Percentiles rank a stretch among this genome's conserved stretches.
phyloP scores from a whole-genome alignment of 2,329 filamentous ascomycete genomes.

The Coleophoma crateriformis region DNA sequence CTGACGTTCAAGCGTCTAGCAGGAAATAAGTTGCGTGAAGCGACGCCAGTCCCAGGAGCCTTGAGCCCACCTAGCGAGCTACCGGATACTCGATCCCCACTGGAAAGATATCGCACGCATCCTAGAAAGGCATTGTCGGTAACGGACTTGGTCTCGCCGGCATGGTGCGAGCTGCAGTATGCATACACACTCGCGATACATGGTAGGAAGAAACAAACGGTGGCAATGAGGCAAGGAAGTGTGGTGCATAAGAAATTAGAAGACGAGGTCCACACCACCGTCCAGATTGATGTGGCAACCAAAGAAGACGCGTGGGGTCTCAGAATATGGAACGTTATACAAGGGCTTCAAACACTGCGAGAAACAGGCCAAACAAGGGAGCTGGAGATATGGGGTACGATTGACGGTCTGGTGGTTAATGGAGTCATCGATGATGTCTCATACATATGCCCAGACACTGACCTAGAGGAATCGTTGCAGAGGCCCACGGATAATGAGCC shows the following conservation, averaged over 20 bases:
- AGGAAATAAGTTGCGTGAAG: slow-evolving; percentile 29
- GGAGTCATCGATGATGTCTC: slow-evolving; percentile 87
- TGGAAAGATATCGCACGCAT: slow-evolving; percentile 72
- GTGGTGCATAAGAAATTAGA: slow-evolving; percentile 79
- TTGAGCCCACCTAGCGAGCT: slow-evolving; percentile 1
- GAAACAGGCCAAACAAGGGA: slow-evolving; percentile 70
- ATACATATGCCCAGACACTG: slow-evolving; percentile 67
- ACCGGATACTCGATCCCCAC: slow-evolving; percentile 50
- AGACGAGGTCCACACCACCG: slow-evolving; percentile 74
- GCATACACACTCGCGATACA: slow-evolving; percentile 77
- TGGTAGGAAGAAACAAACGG: slow-evolving; percentile 69
- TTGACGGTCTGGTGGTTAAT: slow-evolving; percentile 79
- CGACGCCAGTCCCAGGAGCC: neutral
- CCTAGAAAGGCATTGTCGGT: slow-evolving; percentile 80
- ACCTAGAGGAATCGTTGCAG: slow-evolving; percentile 45
- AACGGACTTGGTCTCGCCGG: slow-evolving; percentile 79
- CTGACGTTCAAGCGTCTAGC: slow-evolving; percentile 60
- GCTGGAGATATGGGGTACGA: slow-evolving; percentile 76
- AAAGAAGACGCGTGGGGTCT: slow-evolving; percentile 81
- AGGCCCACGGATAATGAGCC: slow-evolving; percentile 25
- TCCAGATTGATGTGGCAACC: slow-evolving; percentile 64
- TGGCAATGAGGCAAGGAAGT: slow-evolving; percentile 79
- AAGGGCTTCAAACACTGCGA: slow-evolving; percentile 70
- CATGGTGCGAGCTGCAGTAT: slow-evolving; percentile 96
- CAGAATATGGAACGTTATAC: slow-evolving; percentile 84